phyloP scores from a whole-genome alignment of 257 asterid species.

The Plectranthus barbatus region DNA sequence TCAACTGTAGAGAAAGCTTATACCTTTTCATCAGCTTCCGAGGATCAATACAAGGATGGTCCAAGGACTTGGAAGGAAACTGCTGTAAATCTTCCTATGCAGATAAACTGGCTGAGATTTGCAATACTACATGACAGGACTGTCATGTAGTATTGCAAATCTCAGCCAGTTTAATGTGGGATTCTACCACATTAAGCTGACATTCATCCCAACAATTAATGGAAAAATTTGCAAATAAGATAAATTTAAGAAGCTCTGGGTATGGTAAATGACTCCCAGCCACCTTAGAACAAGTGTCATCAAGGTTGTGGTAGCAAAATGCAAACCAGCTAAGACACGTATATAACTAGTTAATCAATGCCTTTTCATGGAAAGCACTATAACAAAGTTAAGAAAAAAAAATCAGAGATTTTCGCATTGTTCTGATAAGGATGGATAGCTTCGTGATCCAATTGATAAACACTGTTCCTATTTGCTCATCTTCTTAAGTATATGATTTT shows the following conservation, averaged over 20 bases:
- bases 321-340: conserved; percentile 83
- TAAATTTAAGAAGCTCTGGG: conserved; percentile 78
- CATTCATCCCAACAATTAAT: conserved; percentile 99
- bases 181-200: conserved; percentile 99
- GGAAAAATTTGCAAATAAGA: conserved; percentile 88
- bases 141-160: too few relatives aligned
- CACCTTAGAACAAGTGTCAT: conserved; percentile 90
- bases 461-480: neutral
- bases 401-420: neutral
- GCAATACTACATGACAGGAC: conserved; percentile 85
- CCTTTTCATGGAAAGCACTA: neutral
- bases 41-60: conserved; percentile 82
- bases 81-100: conserved; percentile 94
- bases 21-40: conserved; percentile 76
- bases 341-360: conserved; percentile 21
- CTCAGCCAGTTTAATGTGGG: too few relatives aligned
- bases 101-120: conserved; percentile 91
- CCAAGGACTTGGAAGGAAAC: conserved; percentile 91
- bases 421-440: neutral
- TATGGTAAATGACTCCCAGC: conserved; percentile 88
- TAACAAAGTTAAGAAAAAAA: neutral
- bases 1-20: conserved; percentile 27
- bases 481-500: neutral
- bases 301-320: conserved; percentile 90
- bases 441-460: neutral